Evolutionary conservation across 306 rosid genomes (phyloP).

Genomic region (Ziziphus jujuba): DNA sequence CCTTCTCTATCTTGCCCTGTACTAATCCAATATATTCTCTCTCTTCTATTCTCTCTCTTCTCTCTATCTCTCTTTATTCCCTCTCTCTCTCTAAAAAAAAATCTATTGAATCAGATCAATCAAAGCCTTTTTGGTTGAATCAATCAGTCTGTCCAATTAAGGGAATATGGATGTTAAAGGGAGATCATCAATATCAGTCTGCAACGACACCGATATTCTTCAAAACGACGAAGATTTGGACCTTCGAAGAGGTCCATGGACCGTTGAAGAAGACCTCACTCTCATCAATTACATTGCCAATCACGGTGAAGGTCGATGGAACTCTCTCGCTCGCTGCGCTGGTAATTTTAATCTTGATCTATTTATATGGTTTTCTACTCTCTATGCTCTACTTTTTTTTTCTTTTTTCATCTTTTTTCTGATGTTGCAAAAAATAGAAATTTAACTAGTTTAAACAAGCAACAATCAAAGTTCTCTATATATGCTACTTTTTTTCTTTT

Average conservation of each 20-base stretch:
- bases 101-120: background rate
- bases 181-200: slow-evolving; percentile 1
- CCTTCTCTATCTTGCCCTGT: slow-evolving; percentile 37
- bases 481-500: too few relatives aligned
- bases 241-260: slow-evolving; percentile 93
- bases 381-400: too few relatives aligned
- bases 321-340: slow-evolving; percentile 82
- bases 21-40: slow-evolving; percentile 20
- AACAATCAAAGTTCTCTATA: too few relatives aligned
- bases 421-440: too few relatives aligned
- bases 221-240: slow-evolving; percentile 48
- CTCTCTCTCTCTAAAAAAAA: slow-evolving; percentile 17
- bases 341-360: slow-evolving; percentile 20
- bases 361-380: too few relatives aligned
- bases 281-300: slow-evolving; percentile 86
- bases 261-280: slow-evolving; percentile 79
- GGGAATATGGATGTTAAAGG: slow-evolving; percentile 56
- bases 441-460: too few relatives aligned
- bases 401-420: too few relatives aligned
- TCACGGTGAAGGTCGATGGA: slow-evolving; percentile 99
- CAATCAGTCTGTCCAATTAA: slow-evolving; percentile 22
- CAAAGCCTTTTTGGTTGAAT: slow-evolving; percentile 27
- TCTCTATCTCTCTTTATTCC: slow-evolving; percentile 8
- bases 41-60: slow-evolving; percentile 20
- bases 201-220: slow-evolving; percentile 14